These are phyloP conservation scores for Didymella sp. DNA, from an alignment of 2,329 filamentous ascomycete genomes.

Conservation along the genomic window DNA sequence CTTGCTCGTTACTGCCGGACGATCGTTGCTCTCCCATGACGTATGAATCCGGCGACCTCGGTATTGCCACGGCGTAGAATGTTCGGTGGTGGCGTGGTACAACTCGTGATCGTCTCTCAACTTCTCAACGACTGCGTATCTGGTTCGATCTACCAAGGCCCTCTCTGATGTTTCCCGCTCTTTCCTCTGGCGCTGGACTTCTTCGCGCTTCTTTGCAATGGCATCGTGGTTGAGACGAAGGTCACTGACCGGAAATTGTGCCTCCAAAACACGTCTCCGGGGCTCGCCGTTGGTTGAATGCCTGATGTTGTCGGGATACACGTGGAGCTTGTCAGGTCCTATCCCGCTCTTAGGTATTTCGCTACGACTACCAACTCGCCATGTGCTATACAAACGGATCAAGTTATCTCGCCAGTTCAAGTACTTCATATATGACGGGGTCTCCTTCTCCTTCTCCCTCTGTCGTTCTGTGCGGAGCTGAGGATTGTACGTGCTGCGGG, in stretches of 20 bases:
- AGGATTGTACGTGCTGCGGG: too few species aligned
- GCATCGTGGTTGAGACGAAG: background rate
- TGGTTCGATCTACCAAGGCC: background rate
- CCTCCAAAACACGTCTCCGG: background rate
- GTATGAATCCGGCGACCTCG: background rate
- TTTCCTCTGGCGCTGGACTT: too few species aligned
- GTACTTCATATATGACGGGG: too few species aligned
- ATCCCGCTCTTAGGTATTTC: background rate
- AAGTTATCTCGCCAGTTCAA: background rate
- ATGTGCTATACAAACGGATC: slow-evolving; percentile 1
- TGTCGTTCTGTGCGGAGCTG: too few species aligned
- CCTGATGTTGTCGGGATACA: slow-evolving; percentile 4
- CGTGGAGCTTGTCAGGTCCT: background rate
- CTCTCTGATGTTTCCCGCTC: too few species aligned
- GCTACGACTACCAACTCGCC: background rate
- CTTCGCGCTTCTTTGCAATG: background rate
- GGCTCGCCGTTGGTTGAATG: background rate
- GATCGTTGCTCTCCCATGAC: background rate
- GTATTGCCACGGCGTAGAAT: slow-evolving; percentile 1
- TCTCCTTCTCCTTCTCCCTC: too few species aligned
- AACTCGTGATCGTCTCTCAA: too few species aligned
- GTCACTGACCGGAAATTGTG: background rate
- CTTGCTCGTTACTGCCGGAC: background rate
- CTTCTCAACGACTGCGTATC: too few species aligned
- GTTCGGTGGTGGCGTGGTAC: too few species aligned